phyloP scores from a whole-genome alignment of 2,329 filamentous ascomycete genomes.

The Phyllosticta paracitricarpa region DNA sequence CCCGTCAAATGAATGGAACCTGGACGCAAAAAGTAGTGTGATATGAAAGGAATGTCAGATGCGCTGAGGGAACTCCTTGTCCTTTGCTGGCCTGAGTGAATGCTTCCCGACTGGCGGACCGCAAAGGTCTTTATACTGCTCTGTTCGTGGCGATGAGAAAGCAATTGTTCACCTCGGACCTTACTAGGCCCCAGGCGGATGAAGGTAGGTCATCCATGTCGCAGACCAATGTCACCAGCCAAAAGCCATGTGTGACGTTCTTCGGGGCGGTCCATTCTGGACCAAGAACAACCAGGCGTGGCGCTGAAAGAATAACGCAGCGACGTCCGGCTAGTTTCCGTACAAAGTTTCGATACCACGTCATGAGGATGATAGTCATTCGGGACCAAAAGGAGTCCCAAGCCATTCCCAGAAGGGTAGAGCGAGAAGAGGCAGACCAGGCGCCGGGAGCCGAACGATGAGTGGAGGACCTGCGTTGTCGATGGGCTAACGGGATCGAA shows the following conservation, averaged over 20 bases:
- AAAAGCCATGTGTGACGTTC: constrained; percentile 10
- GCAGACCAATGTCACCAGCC: constrained; percentile 2
- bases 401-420: background rate
- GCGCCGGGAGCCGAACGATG: background rate
- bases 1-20: background rate
- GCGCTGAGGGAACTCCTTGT: background rate
- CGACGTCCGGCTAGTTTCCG: background rate
- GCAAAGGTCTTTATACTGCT: constrained; percentile 1
- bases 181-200: background rate
- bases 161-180: background rate
- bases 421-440: background rate
- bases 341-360: background rate
- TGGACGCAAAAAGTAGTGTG: background rate
- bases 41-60: background rate
- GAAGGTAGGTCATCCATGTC: constrained; percentile 7
- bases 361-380: background rate
- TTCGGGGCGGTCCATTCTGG: background rate
- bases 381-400: background rate
- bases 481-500: background rate
- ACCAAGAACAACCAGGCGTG: background rate
- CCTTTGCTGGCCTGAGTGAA: background rate
- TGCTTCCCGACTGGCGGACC: background rate
- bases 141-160: background rate
- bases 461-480: background rate
- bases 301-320: background rate